Evolutionary conservation across 768 basidiomycete species (phyloP).

Genomic region (Termitomyces sp.): DNA sequence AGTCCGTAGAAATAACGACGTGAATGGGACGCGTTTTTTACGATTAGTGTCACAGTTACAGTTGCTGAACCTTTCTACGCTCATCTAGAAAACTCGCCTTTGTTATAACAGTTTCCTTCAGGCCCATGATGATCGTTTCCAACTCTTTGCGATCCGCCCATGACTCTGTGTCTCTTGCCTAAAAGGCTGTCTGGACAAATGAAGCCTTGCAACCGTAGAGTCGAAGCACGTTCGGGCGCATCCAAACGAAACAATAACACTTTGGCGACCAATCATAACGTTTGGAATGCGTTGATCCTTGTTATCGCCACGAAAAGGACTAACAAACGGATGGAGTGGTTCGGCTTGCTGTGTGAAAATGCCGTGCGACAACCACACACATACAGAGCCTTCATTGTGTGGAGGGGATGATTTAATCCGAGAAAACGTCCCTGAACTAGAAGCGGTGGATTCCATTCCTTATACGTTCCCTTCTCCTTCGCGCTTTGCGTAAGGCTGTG

Average conservation of each 20-base stretch:
- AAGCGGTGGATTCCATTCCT: not conserved
- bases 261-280: conserved; percentile 1
- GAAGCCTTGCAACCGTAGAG: not conserved
- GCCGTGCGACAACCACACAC: not conserved
- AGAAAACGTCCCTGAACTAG: not conserved
- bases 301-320: conserved; percentile 7
- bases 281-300: conserved; percentile 6
- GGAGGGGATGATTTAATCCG: not conserved
- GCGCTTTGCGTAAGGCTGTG: not conserved
- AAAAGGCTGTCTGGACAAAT: not conserved
- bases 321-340: conserved; percentile 4
- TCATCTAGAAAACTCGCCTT: no score
- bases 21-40: no score
- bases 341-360: conserved; percentile 1
- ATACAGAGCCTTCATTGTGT: not conserved
- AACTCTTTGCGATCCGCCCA: not conserved
- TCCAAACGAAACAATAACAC: not conserved
- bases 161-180: not conserved
- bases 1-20: no score
- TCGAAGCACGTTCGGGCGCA: not conserved
- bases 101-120: no score
- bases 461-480: not conserved
- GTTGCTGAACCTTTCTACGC: no score
- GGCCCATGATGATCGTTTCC: no score
- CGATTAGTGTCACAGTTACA: no score